Evolutionary conservation across 768 basidiomycete genomes (phyloP).

Genomic region (Lentinula sp.): DNA sequence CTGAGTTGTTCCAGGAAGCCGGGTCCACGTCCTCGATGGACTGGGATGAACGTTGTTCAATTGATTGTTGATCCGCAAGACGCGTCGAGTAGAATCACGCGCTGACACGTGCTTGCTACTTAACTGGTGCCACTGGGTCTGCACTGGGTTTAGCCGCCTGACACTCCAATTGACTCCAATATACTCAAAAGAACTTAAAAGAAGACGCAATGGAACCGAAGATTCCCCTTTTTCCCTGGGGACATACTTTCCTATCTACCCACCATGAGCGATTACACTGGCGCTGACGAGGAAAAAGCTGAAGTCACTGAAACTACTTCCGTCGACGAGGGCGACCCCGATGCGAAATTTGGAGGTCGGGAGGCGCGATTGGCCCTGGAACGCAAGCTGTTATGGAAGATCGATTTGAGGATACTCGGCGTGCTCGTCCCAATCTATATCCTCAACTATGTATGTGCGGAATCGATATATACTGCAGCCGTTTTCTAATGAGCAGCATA

Average conservation of each 20-base stretch:
- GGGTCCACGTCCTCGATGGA: too few relatives aligned
- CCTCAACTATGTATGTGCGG: conserved; percentile 34
- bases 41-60: too few relatives aligned
- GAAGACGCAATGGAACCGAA: background rate
- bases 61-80: background rate
- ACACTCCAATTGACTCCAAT: background rate
- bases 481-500: conserved; percentile 17
- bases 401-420: conserved; percentile 48
- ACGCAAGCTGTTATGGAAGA: conserved; percentile 45
- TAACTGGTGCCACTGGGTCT: background rate
- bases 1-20: too few relatives aligned
- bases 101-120: background rate
- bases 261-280: background rate
- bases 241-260: background rate
- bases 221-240: background rate
- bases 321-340: conserved; percentile 10
- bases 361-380: conserved; percentile 44
- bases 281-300: conserved; percentile 3
- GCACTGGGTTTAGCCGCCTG: background rate
- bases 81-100: background rate
- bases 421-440: conserved; percentile 49
- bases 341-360: conserved; percentile 43
- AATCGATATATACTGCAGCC: background rate
- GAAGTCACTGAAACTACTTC: background rate
- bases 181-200: background rate